Percentiles rank a stretch among this genome's conserved stretches.
Conservation (phyloP, 2,329 filamentous ascomycete genomes). For the Madurella fahalii region DNA sequence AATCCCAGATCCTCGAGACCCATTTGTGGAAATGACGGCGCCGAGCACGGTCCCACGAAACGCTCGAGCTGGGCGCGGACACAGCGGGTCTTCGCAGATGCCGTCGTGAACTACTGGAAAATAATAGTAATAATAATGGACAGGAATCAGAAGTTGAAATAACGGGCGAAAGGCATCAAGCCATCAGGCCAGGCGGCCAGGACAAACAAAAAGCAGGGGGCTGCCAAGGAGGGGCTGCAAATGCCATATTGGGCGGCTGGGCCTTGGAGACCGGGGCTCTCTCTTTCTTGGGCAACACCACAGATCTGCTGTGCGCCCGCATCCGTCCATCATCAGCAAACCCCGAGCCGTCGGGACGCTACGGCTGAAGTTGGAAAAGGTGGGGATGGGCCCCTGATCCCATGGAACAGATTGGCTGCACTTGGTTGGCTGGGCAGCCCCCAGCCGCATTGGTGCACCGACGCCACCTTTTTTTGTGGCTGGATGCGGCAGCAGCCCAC, state of each 20-base stretch:
- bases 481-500: background rate
- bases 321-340: background rate
- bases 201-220: background rate
- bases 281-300: too few relatives aligned
- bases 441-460: background rate
- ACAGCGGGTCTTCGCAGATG: too few relatives aligned
- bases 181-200: background rate
- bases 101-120: too few relatives aligned
- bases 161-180: background rate
- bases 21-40: background rate
- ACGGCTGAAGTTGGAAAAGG: background rate
- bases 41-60: too few relatives aligned
- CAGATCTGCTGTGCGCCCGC: background rate
- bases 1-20: background rate
- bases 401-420: background rate
- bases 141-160: too few relatives aligned
- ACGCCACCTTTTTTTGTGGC: background rate
- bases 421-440: slow-evolving; percentile 6
- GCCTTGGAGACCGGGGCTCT: background rate
- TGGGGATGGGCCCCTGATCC: background rate
- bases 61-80: too few relatives aligned
- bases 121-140: too few relatives aligned
- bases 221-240: slow-evolving; percentile 9
- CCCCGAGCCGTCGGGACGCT: background rate
- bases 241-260: too few relatives aligned